Percentiles rank a stretch among this genome's conserved stretches.
These are phyloP conservation scores for Oropetium thomaeum DNA, from an alignment of 176 grass and related monocot genomes.

Conservation along the genomic window DNA sequence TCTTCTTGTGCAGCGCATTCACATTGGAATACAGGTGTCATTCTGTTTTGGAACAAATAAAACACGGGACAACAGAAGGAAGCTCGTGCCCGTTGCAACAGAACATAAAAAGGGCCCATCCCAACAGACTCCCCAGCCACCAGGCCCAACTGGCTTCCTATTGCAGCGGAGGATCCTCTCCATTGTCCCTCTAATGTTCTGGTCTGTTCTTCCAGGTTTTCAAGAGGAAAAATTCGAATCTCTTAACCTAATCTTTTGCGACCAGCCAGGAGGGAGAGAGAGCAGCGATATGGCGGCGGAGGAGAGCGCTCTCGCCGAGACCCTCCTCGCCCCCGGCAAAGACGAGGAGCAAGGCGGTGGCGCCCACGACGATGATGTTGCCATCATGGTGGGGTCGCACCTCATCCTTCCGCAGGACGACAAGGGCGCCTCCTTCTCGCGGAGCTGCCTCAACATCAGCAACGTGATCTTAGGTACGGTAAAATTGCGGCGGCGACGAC, in stretches of 20 bases:
- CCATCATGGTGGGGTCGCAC: slow-evolving; percentile 28
- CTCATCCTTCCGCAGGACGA: neutral
- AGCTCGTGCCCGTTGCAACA: too few relatives aligned
- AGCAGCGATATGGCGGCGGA: neutral
- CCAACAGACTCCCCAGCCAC: too few relatives aligned
- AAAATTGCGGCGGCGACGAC: neutral
- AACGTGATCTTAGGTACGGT: slow-evolving; percentile 57
- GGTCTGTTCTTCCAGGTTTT: neutral
- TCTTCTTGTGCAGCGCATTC: neutral
- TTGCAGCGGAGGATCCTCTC: neutral
- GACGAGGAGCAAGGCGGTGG: too few relatives aligned
- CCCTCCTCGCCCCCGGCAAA: neutral
- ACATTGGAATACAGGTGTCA: neutral
- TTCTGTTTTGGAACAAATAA: too few relatives aligned
- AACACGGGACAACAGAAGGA: too few relatives aligned
- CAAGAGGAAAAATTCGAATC: neutral
- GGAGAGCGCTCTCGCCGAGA: neutral
- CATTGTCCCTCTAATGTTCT: neutral
- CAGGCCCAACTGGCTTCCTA: neutral
- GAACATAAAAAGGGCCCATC: too few relatives aligned
- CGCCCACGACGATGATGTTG: neutral
- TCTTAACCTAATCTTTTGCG: neutral
- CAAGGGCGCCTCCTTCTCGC: slow-evolving; percentile 37
- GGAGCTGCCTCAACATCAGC: slow-evolving; percentile 64
- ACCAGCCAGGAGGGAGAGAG: neutral